Base-by-base conservation (phyloP, 495 filamentous ascomycete genomes). In the Tetracladium setigerum region DNA sequence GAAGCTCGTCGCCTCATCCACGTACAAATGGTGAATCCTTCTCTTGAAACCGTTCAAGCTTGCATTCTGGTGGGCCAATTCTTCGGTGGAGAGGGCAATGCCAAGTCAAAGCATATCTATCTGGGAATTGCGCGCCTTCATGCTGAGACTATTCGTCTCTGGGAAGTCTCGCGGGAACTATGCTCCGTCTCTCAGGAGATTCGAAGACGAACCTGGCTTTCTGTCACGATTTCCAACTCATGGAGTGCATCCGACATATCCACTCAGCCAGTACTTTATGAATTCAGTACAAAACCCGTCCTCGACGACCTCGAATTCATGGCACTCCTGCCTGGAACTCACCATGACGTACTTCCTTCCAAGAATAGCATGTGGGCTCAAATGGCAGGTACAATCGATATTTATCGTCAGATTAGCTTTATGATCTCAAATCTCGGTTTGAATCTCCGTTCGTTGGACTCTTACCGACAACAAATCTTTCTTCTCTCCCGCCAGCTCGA, bases 241-340 rank as follows among this genome's bases (percentile, higher is more conserved):
- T 46, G 43, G 31, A 46, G 31, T 13, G 22, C 43, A 46, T 31
- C 31, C 2, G 43, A 46, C 12, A 37, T 37, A 33, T 46, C 43
- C 3, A 37, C 36, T n/a, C 16, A 17, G 10, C 43, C 43, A n/a
- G 43, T 46, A 11, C 34, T 19, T 0, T 17, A 31, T n/a, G 43
- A 46, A 11, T 46, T 32, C 12, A 31, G 31, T 7, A 15, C 33
- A 22, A 18, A 46, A 22, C 34, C 34, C 14, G 17, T 46, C 15
- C 30, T 46, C 2, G 43, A 46, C 18, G 43, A 46, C 6, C 31
- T 36, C n/a, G 43, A 46, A 14, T 46, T 46, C 11, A n/a, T 46
- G 5, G 43, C 32, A 10, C 18, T 46, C 16, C 12, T 17, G 8
- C 5, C 17, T 18, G 22, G 31, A 19, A 27, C 22, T 27, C 22